Conservation (phyloP, 148 eudicot genomes). For the Silene conica region DNA sequence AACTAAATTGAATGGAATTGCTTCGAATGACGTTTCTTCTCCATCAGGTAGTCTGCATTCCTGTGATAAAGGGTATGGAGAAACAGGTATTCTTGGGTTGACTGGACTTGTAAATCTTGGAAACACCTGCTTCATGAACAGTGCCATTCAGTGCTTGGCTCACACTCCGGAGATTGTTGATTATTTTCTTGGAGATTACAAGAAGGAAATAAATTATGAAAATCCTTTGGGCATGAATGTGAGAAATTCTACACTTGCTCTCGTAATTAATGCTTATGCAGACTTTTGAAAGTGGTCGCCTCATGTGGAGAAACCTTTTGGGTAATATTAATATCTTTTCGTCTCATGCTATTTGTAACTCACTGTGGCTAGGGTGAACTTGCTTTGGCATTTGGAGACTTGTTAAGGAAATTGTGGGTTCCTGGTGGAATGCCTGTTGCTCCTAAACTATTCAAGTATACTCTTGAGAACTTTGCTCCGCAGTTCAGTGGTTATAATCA, state of each 20-base stretch:
- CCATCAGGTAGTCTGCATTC: constrained; percentile 17
- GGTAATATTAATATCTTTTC: background rate
- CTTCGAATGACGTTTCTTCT: constrained; percentile 29
- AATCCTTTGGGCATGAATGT: constrained; percentile 82
- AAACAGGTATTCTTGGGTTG: constrained; percentile 56
- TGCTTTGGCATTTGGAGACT: constrained; percentile 75
- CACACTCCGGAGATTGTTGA: constrained; percentile 81
- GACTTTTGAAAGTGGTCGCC: background rate
- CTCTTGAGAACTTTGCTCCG: constrained; percentile 61
- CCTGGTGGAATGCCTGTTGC: constrained; percentile 49
- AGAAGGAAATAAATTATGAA: constrained; percentile 60
- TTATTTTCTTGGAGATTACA: constrained; percentile 79
- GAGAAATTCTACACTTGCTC: constrained; percentile 23
- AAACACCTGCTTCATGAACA: constrained; percentile 91
- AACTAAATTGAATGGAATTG: constrained; percentile 43
- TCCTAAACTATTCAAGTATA: constrained; percentile 62
- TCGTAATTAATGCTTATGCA: background rate
- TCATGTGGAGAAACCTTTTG: background rate
- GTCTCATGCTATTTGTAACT: constrained; percentile 1
- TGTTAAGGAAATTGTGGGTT: constrained; percentile 72
- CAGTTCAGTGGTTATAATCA: constrained; percentile 83
- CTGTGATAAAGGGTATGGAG: constrained; percentile 23
- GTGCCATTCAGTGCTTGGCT: constrained; percentile 86
- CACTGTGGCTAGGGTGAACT: constrained; percentile 62
- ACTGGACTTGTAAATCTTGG: constrained; percentile 82